Evolutionary conservation across 345 rosid genomes (phyloP).

Genomic region (Linum usitatissimum): DNA sequence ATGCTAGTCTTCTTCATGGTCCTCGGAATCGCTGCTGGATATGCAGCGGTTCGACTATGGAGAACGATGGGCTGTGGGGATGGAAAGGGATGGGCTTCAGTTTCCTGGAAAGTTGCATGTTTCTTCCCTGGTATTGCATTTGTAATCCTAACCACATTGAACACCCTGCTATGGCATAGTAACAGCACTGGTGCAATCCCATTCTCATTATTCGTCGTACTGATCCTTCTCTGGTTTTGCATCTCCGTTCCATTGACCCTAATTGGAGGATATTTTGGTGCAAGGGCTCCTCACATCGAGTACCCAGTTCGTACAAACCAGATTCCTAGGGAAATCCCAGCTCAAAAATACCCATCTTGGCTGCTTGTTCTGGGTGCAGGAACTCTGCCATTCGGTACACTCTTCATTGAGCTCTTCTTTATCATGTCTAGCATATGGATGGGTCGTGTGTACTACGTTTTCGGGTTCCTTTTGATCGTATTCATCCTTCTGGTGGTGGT

Average conservation of each 20-base stretch:
- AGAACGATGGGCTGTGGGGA: not conserved
- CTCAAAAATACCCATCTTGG: no score
- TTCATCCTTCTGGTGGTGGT: no score
- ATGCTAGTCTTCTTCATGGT: slow-evolving; percentile 1
- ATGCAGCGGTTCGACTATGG: not conserved
- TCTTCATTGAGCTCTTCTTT: no score
- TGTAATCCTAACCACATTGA: not conserved
- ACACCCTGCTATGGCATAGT: not conserved
- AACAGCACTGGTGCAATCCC: slow-evolving; percentile 1
- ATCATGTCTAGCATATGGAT: no score
- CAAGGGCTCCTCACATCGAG: not conserved
- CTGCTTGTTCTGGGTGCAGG: no score
- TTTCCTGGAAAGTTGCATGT: not conserved
- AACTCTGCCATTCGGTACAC: no score
- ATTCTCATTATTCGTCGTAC: not conserved
- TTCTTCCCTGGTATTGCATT: slow-evolving; percentile 4
- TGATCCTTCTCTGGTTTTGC: slow-evolving; percentile 1
- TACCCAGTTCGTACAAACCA: not conserved
- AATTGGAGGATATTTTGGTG: not conserved
- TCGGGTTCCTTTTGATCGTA: no score
- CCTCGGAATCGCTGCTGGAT: slow-evolving; percentile 1
- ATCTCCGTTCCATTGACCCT: slow-evolving; percentile 1
- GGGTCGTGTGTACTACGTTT: no score
- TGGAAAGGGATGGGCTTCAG: slow-evolving; percentile 1
- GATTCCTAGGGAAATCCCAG: no score